Percentiles rank a stretch among this genome's conserved stretches.
phyloP scores from a whole-genome alignment of 2,329 filamentous ascomycete genomes.

The Tolypocladium ovalisporum region DNA sequence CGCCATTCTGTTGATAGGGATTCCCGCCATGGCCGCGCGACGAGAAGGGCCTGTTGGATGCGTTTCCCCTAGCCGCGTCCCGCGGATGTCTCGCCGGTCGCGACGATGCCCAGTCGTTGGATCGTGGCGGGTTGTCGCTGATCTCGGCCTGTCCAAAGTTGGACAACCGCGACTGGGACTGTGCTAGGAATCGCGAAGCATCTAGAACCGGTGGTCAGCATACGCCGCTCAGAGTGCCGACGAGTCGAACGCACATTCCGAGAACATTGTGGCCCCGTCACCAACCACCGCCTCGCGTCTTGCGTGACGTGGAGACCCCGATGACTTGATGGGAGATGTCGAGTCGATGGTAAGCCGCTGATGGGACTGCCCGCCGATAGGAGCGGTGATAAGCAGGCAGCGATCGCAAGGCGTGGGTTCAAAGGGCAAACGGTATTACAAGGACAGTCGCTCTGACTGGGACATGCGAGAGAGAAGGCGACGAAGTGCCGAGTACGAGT shows the following conservation, averaged over 20 bases:
- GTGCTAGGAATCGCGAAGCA: constrained; percentile 90
- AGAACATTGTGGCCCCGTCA: constrained; percentile 36
- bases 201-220: constrained; percentile 43
- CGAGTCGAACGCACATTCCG: constrained; percentile 61
- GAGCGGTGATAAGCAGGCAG: background rate
- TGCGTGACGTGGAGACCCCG: constrained; percentile 1
- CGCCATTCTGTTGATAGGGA: constrained; percentile 70
- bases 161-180: constrained; percentile 86
- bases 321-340: background rate
- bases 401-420: background rate
- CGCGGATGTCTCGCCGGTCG: constrained; percentile 20
- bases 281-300: constrained; percentile 21
- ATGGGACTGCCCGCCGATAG: background rate
- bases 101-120: constrained; percentile 21
- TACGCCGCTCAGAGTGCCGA: background rate
- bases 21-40: constrained; percentile 47
- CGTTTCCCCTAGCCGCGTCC: constrained; percentile 17
- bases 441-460: background rate
- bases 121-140: constrained; percentile 20
- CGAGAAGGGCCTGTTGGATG: constrained; percentile 30
- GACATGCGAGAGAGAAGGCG: background rate
- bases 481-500: background rate
- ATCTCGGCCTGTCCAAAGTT: constrained; percentile 51
- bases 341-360: background rate
- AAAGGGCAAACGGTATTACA: background rate